phyloP scores from a whole-genome alignment of 352 stramenopile species.

The Plasmopara muralis region DNA sequence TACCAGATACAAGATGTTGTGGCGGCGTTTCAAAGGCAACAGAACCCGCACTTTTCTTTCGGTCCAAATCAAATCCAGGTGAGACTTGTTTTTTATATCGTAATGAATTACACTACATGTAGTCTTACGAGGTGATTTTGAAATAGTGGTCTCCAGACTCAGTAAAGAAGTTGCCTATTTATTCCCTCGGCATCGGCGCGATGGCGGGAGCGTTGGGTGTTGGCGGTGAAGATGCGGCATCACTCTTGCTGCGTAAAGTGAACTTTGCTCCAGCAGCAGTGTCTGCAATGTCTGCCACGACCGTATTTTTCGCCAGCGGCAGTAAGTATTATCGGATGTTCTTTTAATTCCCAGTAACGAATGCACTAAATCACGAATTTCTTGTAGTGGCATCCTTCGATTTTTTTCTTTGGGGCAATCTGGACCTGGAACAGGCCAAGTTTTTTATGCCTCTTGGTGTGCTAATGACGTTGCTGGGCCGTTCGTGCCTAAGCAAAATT shows the following conservation, averaged over 20 bases:
- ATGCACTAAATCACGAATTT: slow-evolving; percentile 7
- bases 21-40: slow-evolving; percentile 29
- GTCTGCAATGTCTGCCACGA: slow-evolving; percentile 65
- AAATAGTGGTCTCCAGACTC: slow-evolving; percentile 37
- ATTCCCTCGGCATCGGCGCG: slow-evolving; percentile 83
- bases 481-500: slow-evolving; percentile 26
- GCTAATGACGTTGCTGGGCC: slow-evolving; percentile 29
- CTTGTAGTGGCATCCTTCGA: slow-evolving; percentile 31
- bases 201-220: slow-evolving; percentile 91
- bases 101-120: background rate
- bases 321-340: slow-evolving; percentile 19
- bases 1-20: slow-evolving; percentile 39
- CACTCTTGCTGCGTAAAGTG: slow-evolving; percentile 86
- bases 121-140: background rate
- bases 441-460: slow-evolving; percentile 26
- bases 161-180: slow-evolving; percentile 62
- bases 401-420: slow-evolving; percentile 38
- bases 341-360: background rate
- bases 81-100: slow-evolving; percentile 4
- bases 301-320: slow-evolving; percentile 32
- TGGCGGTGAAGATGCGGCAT: slow-evolving; percentile 86
- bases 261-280: slow-evolving; percentile 64
- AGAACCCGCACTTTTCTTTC: slow-evolving; percentile 33
- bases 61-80: slow-evolving; percentile 39
- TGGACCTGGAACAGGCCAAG: slow-evolving; percentile 25